A percentile compares a stretch with the other conserved stretches of the same genome.
These are phyloP conservation scores for Yamadazyma dendronema DNA, from an alignment of 1,139 yeast genomes.

Conservation along the genomic window DNA sequence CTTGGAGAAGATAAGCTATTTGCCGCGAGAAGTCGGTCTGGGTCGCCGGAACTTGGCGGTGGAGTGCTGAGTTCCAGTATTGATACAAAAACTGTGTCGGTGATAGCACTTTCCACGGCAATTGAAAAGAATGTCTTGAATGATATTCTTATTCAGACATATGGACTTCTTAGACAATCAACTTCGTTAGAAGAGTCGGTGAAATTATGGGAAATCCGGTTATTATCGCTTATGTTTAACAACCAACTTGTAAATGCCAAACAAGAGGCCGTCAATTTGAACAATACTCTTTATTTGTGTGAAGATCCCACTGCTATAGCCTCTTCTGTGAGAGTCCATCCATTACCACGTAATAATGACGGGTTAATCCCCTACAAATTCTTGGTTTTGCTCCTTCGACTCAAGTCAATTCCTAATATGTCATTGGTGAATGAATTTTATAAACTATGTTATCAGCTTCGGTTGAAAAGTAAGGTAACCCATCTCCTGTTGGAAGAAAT, in stretches of 20 bases:
- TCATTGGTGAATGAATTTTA: slow-evolving; percentile 39
- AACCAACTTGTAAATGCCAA: slow-evolving; percentile 32
- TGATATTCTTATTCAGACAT: slow-evolving; percentile 9
- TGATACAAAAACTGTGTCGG: no score
- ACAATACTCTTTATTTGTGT: slow-evolving; percentile 32
- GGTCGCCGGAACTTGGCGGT: no score
- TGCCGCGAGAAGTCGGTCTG: no score
- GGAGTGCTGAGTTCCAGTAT: no score
- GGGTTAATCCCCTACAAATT: slow-evolving; percentile 17
- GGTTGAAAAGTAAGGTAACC: slow-evolving; percentile 19
- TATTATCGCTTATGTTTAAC: slow-evolving; percentile 30
- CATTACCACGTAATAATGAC: slow-evolving; percentile 38
- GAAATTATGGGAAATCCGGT: slow-evolving; percentile 39
- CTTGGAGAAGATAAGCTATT: slow-evolving; percentile 4
- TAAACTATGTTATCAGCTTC: slow-evolving; percentile 38
- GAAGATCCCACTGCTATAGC: slow-evolving; percentile 26
- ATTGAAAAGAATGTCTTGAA: neutral
- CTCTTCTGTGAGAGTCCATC: slow-evolving; percentile 20
- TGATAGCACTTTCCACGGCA: neutral
- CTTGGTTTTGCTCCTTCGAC: slow-evolving; percentile 31
- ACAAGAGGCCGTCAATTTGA: slow-evolving; percentile 38
- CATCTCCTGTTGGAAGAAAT: neutral
- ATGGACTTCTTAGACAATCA: slow-evolving; percentile 14
- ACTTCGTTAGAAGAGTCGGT: slow-evolving; percentile 14
- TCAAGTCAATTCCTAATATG: slow-evolving; percentile 39